phyloP scores from a whole-genome alignment of 495 filamentous ascomycete genomes.

The Talaromyces nanjingensis region DNA sequence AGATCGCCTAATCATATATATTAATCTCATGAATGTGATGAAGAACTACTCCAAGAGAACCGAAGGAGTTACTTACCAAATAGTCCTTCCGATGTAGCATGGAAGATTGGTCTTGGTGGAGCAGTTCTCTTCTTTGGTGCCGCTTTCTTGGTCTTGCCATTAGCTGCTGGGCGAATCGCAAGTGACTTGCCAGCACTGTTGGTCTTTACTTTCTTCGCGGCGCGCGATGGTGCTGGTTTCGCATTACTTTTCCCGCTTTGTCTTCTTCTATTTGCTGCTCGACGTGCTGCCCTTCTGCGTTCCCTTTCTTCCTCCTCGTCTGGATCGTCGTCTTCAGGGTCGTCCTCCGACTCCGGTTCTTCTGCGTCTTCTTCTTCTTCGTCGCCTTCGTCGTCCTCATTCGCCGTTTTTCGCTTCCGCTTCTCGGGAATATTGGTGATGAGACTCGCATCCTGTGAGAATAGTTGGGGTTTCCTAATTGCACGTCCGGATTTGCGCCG shows the following conservation, averaged over 20 bases:
- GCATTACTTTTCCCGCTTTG: slow-evolving; percentile 33
- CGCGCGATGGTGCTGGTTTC: slow-evolving; percentile 23
- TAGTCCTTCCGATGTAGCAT: slow-evolving; percentile 59
- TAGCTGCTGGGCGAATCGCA: slow-evolving; percentile 42
- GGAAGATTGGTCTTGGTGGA: slow-evolving; percentile 56
- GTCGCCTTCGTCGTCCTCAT: slow-evolving; percentile 23
- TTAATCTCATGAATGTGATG: slow-evolving; percentile 9
- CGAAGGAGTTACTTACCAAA: slow-evolving; percentile 48
- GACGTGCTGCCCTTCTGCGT: slow-evolving; percentile 41
- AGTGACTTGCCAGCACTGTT: slow-evolving; percentile 50
- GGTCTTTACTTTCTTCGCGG: slow-evolving; percentile 47
- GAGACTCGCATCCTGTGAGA: slow-evolving; percentile 36
- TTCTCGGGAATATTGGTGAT: slow-evolving; percentile 34
- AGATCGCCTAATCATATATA: slow-evolving; percentile 55
- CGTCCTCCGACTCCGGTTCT: slow-evolving; percentile 44
- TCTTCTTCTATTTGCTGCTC: slow-evolving; percentile 55
- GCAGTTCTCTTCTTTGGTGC: slow-evolving; percentile 43
- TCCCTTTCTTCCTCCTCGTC: slow-evolving; percentile 62
- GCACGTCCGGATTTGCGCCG: slow-evolving; percentile 77
- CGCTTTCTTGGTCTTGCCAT: slow-evolving; percentile 29
- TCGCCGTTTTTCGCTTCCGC: slow-evolving; percentile 44
- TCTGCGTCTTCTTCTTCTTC: slow-evolving; percentile 43
- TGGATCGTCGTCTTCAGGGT: slow-evolving; percentile 38
- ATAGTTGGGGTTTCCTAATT: slow-evolving; percentile 64
- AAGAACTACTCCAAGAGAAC: too few relatives aligned